These are phyloP conservation scores for Prunella vulgaris DNA, from an alignment of 257 asterid species.

Conservation along the genomic window DNA sequence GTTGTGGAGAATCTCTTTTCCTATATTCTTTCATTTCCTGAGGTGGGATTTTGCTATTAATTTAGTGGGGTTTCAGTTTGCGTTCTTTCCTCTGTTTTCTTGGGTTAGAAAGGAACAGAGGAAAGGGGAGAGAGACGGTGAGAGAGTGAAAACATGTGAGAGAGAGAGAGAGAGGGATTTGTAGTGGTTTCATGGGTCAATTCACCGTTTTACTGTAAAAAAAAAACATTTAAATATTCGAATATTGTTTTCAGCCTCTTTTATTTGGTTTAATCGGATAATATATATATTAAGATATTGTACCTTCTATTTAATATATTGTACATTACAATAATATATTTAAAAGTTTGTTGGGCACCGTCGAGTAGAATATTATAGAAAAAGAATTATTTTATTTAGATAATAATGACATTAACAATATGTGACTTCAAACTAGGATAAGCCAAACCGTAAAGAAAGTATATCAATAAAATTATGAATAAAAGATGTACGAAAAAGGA, in stretches of 20 bases:
- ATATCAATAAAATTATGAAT: too few relatives aligned
- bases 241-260: background rate
- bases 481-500: too few relatives aligned
- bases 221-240: too few relatives aligned
- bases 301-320: too few relatives aligned
- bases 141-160: background rate
- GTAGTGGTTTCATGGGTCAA: background rate
- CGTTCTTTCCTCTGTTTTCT: constrained; percentile 35
- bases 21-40: constrained; percentile 21
- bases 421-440: too few relatives aligned
- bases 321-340: too few relatives aligned
- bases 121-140: constrained; percentile 24
- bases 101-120: constrained; percentile 42
- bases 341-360: too few relatives aligned
- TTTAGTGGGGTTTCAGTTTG: constrained; percentile 2
- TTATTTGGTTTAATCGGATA: background rate
- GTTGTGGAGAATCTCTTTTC: constrained; percentile 32
- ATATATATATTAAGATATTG: too few relatives aligned
- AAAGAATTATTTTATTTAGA: too few relatives aligned
- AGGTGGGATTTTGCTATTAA: constrained; percentile 15
- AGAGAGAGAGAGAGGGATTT: background rate
- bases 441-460: too few relatives aligned
- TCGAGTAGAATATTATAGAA: too few relatives aligned
- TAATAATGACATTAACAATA: too few relatives aligned
- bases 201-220: background rate